Percentiles rank a stretch among this genome's conserved stretches.
These are phyloP conservation scores for Phytophthora nicotianae DNA, from an alignment of 352 stramenopile species.

Conservation along the genomic window DNA sequence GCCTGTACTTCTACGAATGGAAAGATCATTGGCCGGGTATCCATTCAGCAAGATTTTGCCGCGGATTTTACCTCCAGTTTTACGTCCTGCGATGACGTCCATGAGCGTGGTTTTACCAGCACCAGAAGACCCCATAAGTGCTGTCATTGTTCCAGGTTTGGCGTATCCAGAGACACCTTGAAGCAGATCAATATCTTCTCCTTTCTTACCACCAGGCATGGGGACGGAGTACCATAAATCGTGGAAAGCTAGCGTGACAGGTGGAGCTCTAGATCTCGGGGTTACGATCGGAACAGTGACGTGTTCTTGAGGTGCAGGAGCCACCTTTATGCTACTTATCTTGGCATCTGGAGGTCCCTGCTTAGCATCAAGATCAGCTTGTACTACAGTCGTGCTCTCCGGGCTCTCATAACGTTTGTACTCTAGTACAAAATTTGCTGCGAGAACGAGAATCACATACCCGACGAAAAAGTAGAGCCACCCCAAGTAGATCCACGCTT, in stretches of 20 bases:
- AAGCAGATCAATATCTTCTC: conserved; percentile 75
- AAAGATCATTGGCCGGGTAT: conserved; percentile 47
- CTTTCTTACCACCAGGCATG: conserved; percentile 41
- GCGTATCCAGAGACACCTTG: conserved; percentile 78
- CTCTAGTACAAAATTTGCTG: conserved; percentile 47
- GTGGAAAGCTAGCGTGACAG: conserved; percentile 53
- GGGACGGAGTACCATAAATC: conserved; percentile 66
- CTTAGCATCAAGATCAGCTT: conserved; percentile 38
- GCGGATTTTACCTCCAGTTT: conserved; percentile 81
- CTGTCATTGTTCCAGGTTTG: conserved; percentile 65
- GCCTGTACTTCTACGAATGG: conserved; percentile 54
- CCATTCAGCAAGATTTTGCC: conserved; percentile 75
- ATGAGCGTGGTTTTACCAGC: conserved; percentile 94
- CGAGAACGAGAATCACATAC: conserved; percentile 54
- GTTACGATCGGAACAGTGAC: conserved; percentile 15
- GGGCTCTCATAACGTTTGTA: conserved; percentile 60
- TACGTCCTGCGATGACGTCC: conserved; percentile 93
- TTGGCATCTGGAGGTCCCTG: conserved; percentile 21
- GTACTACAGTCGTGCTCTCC: conserved; percentile 48
- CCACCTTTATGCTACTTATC: conserved; percentile 11
- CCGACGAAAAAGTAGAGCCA: conserved; percentile 58
- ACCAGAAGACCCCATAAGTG: conserved; percentile 75
- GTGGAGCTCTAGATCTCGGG: conserved; percentile 27
- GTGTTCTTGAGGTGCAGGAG: conserved; percentile 23
- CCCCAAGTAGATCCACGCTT: conserved; percentile 58